Base-by-base conservation (phyloP, 352 stramenopile genomes). In the Aphanomyces stellatus region DNA sequence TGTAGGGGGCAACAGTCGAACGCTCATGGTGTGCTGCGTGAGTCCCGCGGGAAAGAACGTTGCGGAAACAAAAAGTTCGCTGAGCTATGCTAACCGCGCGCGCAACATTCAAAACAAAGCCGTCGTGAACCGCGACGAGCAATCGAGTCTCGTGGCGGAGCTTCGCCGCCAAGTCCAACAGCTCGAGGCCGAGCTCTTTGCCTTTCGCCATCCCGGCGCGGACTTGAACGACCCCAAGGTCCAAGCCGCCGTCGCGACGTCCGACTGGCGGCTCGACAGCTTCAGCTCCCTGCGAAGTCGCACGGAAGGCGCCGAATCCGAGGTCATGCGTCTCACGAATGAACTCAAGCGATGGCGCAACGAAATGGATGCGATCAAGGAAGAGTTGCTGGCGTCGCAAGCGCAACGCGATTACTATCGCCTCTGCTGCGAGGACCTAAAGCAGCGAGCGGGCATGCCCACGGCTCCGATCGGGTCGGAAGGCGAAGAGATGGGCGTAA, bases 21-120 rank as follows among this genome's bases (percentile, higher is more conserved):
- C 92, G 35, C 63, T 97, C 8, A 96, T 98, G 85, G 74, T 98
- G 0, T 90, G 85, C 41, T 98, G 92, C 73, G 90, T 97, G 37
- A 96, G 88, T 57, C 91, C 92, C 40, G 88, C 90, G 4, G 88
- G 95, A 37, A 85, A 90, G 33, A 96, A 97, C 63, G 90, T 95
- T 49, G 82, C 93, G 61, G 92, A 98, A 75, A 97, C 90, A 11
- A 62, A 96, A 34, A 97, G 93, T 69, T 91, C 91, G 3, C 76
- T 98, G 35, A 94, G 95, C 70, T 97, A 97, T 77, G 89, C 90
- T 4, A 95, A 96, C 53, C 87, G 90, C 42, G 89, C 89, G 4
- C 75, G 88, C 22, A 97, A 97, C 65, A 97, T 95, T 69, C 84
- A 91, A 70, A 95, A 95, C 74, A 93, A 93, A 46, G 80, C 86